Percentiles rank a stretch among this genome's conserved stretches.
Evolutionary conservation across 2,329 filamentous ascomycete genomes (phyloP).

Genomic region (Xylariales sp.): DNA sequence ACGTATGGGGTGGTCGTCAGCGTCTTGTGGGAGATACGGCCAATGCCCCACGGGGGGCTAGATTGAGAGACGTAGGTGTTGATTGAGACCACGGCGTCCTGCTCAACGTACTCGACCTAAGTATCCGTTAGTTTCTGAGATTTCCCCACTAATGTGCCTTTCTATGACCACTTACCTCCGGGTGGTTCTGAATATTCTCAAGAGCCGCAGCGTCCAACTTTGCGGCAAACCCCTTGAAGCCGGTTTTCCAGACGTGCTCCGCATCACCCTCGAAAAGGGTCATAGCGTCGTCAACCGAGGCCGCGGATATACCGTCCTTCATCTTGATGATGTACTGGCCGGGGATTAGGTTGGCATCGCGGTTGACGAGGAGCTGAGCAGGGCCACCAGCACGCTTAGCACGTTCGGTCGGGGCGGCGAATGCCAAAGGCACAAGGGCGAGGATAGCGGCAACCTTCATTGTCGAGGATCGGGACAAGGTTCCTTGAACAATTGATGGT

Average conservation of each 20-base stretch:
- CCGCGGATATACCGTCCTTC: slow-evolving; percentile 25
- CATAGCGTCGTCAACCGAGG: slow-evolving; percentile 22
- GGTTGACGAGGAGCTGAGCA: slow-evolving; percentile 12
- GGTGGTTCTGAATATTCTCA: slow-evolving; percentile 28
- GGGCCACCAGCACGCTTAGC: slow-evolving; percentile 12
- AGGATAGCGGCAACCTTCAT: slow-evolving; percentile 14
- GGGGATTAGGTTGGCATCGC: slow-evolving; percentile 16
- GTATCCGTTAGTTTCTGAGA: background rate
- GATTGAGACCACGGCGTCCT: slow-evolving; percentile 16
- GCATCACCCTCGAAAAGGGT: slow-evolving; percentile 15
- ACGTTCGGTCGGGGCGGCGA: slow-evolving; percentile 15
- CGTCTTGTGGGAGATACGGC: slow-evolving; percentile 12
- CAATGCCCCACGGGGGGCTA: slow-evolving; percentile 13
- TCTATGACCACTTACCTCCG: slow-evolving; percentile 28
- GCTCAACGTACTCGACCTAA: slow-evolving; percentile 19
- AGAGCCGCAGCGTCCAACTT: slow-evolving; percentile 34
- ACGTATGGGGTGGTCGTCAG: slow-evolving; percentile 16
- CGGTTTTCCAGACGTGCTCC: slow-evolving; percentile 18
- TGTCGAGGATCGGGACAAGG: too few relatives aligned
- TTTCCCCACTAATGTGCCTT: background rate
- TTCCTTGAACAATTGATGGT: too few relatives aligned
- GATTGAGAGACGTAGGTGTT: slow-evolving; percentile 12
- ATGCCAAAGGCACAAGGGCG: slow-evolving; percentile 14
- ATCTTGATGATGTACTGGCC: slow-evolving; percentile 37
- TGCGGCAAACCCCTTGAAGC: slow-evolving; percentile 33